Base-by-base conservation (phyloP, 1,284 basidiomycete genomes). In the Calocybe gambosa region DNA sequence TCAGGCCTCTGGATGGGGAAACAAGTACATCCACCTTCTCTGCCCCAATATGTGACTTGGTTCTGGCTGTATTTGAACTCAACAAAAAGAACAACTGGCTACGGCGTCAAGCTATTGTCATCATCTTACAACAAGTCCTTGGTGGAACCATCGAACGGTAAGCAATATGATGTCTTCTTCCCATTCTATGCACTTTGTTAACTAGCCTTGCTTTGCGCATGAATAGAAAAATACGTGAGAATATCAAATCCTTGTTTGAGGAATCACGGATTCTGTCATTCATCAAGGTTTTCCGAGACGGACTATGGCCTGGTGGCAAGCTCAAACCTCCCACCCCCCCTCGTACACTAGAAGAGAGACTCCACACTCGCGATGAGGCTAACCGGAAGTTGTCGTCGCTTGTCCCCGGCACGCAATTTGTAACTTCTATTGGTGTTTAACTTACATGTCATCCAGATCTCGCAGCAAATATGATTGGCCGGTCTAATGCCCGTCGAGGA, bases 41-140 rank as follows among this genome's bases (percentile, higher is more conserved):
- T 1, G 85, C 85, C 0, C 93, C 95, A 0, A 96, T 99, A 46
- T 96, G 93, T 58, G 93, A 98, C 60, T 71, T 98, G 21, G 76
- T 97, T 31, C 76, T 97, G 44, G 90, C 93, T 18, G 74, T 97
- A 6, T 98, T 98, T 55, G 93, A 97, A 64, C 78, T 98, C 19
- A 86, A 96, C 65, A 91, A 92, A 70, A 88, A 90, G 64, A 90
- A 94, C 58, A 94, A 94, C 55, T 99, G 95, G 95, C 71, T 98
- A 25, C 75, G 94, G 42, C 75, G 92, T n/a, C 94, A 97, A 63
- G 94, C 95, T 1, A 92, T 97, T 54, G 89, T 97, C 10, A 91
- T 98, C 46, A 92, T 98, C 50, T 69, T 98, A 39, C 95, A 98
- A 64, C 94, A 98, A 61, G 82, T 97, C 3, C 73, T 99, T 3